phyloP scores from a whole-genome alignment of 352 stramenopile genomes.

The Globisporangium apiculatum region DNA sequence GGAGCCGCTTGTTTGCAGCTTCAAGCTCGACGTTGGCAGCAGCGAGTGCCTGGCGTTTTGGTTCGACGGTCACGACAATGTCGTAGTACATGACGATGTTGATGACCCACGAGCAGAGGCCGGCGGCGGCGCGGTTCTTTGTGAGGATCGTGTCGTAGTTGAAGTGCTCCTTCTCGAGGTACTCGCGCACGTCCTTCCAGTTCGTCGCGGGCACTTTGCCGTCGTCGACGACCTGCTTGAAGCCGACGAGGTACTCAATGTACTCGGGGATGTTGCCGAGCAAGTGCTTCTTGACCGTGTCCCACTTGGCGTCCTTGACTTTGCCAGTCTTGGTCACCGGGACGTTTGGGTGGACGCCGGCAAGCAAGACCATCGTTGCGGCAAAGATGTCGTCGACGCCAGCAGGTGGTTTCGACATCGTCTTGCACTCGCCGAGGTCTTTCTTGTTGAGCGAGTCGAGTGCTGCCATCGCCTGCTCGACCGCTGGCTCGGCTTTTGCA shows the following conservation, averaged over 20 bases:
- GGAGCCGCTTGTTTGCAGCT: constrained; percentile 84
- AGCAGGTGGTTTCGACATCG: constrained; percentile 92
- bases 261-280: constrained; percentile 95
- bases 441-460: constrained; percentile 96
- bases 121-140: constrained; percentile 93
- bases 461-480: constrained; percentile 94
- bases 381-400: constrained; percentile 95
- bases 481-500: constrained; percentile 91
- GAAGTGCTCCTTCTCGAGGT: constrained; percentile 93
- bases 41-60: constrained; percentile 89
- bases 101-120: constrained; percentile 92
- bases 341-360: constrained; percentile 92
- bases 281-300: constrained; percentile 92
- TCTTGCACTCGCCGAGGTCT: constrained; percentile 95
- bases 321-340: constrained; percentile 92
- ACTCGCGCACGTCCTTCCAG: constrained; percentile 93
- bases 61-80: constrained; percentile 93
- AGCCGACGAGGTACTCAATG: constrained; percentile 91
- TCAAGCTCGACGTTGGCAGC: constrained; percentile 90
- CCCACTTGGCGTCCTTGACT: constrained; percentile 95
- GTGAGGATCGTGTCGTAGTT: constrained; percentile 92
- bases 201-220: constrained; percentile 88
- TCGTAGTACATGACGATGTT: constrained; percentile 98
- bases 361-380: constrained; percentile 91
- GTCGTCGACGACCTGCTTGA: constrained; percentile 93